Conservation (phyloP, 345 rosid species). For the Crucihimalaya himalaica region DNA sequence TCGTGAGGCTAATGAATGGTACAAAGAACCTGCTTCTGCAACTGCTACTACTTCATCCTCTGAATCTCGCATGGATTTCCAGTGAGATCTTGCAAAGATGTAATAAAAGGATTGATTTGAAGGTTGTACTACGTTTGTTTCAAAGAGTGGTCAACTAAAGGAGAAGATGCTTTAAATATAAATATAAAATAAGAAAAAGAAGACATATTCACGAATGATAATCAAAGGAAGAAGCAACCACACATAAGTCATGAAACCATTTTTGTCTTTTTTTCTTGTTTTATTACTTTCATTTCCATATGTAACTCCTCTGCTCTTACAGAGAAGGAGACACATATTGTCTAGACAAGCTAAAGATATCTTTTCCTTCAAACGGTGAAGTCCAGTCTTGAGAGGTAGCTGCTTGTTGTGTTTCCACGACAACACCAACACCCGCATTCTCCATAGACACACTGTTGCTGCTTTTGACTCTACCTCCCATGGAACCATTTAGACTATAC, state of each 20-base stretch:
- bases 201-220: conserved; percentile 17
- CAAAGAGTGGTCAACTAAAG: background rate
- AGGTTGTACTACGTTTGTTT: background rate
- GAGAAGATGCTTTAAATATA: conserved; percentile 6
- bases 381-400: conserved; percentile 72
- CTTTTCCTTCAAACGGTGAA: conserved; percentile 88
- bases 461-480: conserved; percentile 43
- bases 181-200: background rate
- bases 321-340: conserved; percentile 82
- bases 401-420: conserved; percentile 47
- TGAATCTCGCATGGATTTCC: conserved; percentile 34
- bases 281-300: conserved; percentile 43
- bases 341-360: conserved; percentile 87
- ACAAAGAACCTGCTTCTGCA: conserved; percentile 63
- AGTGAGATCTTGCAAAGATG: conserved; percentile 30
- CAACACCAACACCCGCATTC: conserved; percentile 41
- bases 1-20: conserved; percentile 81
- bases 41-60: conserved; percentile 37
- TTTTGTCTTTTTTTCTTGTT: conserved; percentile 19
- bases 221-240: conserved; percentile 40
- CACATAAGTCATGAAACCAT: conserved; percentile 55
- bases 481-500: conserved; percentile 45
- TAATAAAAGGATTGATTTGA: background rate
- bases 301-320: conserved; percentile 49
- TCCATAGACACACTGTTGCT: conserved; percentile 45